Conservation (phyloP, 1,139 yeast genomes). For the Hansenula sp. region DNA sequence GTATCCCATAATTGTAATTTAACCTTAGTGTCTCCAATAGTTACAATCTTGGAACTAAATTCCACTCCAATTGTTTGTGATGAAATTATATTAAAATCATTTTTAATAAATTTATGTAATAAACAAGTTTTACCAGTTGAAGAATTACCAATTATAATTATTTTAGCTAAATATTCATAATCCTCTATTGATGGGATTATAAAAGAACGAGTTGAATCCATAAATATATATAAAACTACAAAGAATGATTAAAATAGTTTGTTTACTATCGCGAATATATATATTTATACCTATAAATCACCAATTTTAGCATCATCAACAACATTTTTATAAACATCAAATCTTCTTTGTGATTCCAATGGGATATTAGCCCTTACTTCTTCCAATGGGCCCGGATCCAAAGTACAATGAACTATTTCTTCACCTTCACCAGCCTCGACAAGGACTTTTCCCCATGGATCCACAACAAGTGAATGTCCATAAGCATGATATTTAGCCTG, state of each 20-base stretch:
- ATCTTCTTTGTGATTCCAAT: slow-evolving; percentile 73
- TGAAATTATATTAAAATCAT: slow-evolving; percentile 26
- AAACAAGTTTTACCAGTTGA: slow-evolving; percentile 43
- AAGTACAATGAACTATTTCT: slow-evolving; percentile 73
- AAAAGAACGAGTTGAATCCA: background rate
- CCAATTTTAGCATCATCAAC: background rate
- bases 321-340: slow-evolving; percentile 55
- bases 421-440: slow-evolving; percentile 86
- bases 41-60: slow-evolving; percentile 38
- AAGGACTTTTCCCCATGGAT: slow-evolving; percentile 77
- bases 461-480: slow-evolving; percentile 86
- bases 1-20: slow-evolving; percentile 66
- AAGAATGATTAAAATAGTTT: background rate
- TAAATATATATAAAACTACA: no score
- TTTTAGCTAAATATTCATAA: slow-evolving; percentile 42
- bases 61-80: slow-evolving; percentile 49
- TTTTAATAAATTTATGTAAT: slow-evolving; percentile 36
- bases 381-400: slow-evolving; percentile 60
- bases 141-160: slow-evolving; percentile 40
- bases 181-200: background rate
- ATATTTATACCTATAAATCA: background rate
- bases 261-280: background rate
- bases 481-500: slow-evolving; percentile 78
- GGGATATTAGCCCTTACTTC: slow-evolving; percentile 73
- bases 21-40: slow-evolving; percentile 23